These are phyloP conservation scores for Scolecobasidium constrictum DNA, from an alignment of 2,329 filamentous ascomycete species.

Conservation along the genomic window DNA sequence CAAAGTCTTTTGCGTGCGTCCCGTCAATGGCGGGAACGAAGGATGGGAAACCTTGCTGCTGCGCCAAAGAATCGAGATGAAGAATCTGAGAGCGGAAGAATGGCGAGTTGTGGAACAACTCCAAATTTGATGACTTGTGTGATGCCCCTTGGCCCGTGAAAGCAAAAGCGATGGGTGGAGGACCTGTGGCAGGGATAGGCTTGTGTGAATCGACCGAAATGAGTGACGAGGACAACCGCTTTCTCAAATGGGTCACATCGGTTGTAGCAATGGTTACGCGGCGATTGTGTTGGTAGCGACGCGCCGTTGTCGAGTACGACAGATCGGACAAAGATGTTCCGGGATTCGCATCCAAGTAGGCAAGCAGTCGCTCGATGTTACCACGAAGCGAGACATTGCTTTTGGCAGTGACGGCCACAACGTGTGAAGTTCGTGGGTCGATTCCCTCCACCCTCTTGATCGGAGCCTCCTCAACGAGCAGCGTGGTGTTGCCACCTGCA, in stretches of 20 bases:
- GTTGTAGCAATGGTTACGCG: slow-evolving; percentile 9
- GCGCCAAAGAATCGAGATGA: slow-evolving; percentile 19
- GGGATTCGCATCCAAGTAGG: slow-evolving; percentile 12
- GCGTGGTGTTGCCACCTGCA: slow-evolving; percentile 24
- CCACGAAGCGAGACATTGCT: slow-evolving; percentile 10
- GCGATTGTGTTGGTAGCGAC: slow-evolving; percentile 16
- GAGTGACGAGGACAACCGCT: slow-evolving; percentile 34
- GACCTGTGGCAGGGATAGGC: slow-evolving; percentile 12
- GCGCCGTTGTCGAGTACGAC: slow-evolving; percentile 19
- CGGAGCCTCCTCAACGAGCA: slow-evolving; percentile 21
- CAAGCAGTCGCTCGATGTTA: slow-evolving; percentile 12
- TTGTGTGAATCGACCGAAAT: slow-evolving; percentile 21
- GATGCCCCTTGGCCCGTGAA: slow-evolving; percentile 29
- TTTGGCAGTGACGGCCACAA: slow-evolving; percentile 15
- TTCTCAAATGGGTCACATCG: slow-evolving; percentile 32
- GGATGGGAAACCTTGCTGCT: slow-evolving; percentile 20
- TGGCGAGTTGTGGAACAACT: slow-evolving; percentile 20
- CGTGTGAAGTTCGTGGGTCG: slow-evolving; percentile 13
- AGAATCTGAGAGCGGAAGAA: slow-evolving; percentile 21
- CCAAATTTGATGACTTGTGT: slow-evolving; percentile 16
- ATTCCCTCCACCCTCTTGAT: slow-evolving; percentile 25
- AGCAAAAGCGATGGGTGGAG: slow-evolving; percentile 23
- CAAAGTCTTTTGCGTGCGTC: slow-evolving; percentile 9
- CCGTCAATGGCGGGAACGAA: slow-evolving; percentile 17
- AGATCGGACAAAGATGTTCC: slow-evolving; percentile 11